Base-by-base conservation (phyloP, 805 yeast genomes). In the Hanseniaspora taiwanica region DNA sequence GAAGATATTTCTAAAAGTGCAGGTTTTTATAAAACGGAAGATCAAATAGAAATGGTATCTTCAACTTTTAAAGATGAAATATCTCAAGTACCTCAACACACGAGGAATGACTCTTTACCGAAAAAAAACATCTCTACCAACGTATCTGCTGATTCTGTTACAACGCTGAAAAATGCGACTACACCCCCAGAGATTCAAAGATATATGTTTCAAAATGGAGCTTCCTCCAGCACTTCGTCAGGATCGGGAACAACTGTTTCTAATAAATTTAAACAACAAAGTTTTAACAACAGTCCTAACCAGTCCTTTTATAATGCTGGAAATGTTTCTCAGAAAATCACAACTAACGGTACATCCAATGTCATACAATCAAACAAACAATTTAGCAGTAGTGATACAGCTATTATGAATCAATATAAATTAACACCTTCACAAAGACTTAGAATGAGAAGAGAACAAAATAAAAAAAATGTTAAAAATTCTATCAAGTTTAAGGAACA, bases 381-480 rank as follows among this genome's bases (percentile, higher is more conserved):
- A 12, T 25, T 25, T 13, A 25, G 14, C 9, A 13, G 14, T 25
- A 4, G n/a, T 14, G 29, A 25, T 12, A 25, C n/a, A 14, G 10
- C 40, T 13, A 36, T 14, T 3, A 19, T 36, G 21, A 37, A 36
- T 6, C 35, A 29, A 14, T 35, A 42, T 14, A 34, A 38, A 38
- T 38, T 42, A 46, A 66, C 71, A 0, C 69, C 71, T 1, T 65
- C 69, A 2, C 72, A 66, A 45, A 53, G 61, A 25, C 60, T 60
- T 38, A 55, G 69, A 35, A 43, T 65, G 36, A 56, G 68, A 31
- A 59, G 62, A 43, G 63, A 58, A 36, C 64, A 59, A 38, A 60
- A 56, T 23, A 60, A 59, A 40, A 46, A 52, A 1, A 58, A 61
- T 13, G 44, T 60, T 39, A 54, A 63, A 35, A 46, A 54, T 13